Base-by-base conservation (phyloP, 768 basidiomycete genomes). In the Psilocybe tampanensis region DNA sequence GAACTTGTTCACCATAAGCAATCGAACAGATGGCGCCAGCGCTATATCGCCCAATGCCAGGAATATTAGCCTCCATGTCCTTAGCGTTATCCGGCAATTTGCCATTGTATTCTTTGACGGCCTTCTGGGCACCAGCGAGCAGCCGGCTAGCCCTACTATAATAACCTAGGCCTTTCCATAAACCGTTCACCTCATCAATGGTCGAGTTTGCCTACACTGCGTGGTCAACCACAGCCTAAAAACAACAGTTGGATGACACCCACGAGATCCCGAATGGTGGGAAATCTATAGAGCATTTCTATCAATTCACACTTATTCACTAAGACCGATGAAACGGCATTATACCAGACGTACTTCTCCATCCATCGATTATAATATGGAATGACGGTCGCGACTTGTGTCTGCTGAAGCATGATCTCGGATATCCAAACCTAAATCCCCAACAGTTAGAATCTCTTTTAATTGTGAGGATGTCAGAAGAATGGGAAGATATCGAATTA, bases 331-430 rank as follows among this genome's bases (percentile, higher is more conserved):
- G 33, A 36, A 47, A 60, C 42, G 34, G 21, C 39, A 54, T 57
- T 49, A 43, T 21, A 42, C 50, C 51, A 56, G 19, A 74, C 83
- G 57, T 60, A 92, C 91, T 79, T 88, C 62, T 78, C 75, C 81
- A 95, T 92, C 94, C 94, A 98, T 21, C 82, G 81, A 51, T 84
- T 86, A 71, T 92, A 98, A 72, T 97, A 98, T 1, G 91, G 91
- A 63, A 95, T 94, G n/a, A 96, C 94, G 1, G 94, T 94, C 4
- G 74, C 80, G 32, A 97, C 95, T 70, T 96, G 94, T 0, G 95
- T 98, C 72, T 98, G 95, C 71, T 98, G 95, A 2, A 95, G 79
- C 95, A 97, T 97, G 55, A 97, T 88, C 74, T 98, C 94, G 13
- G 88, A 92, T 21, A 94, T 80, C 90, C 92, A 93, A 22, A 94